A percentile compares a stretch with the other conserved stretches of the same genome.
Evolutionary conservation across 164 flowering plant species (phyloP).

Genomic region (Buxus sempervirens): DNA sequence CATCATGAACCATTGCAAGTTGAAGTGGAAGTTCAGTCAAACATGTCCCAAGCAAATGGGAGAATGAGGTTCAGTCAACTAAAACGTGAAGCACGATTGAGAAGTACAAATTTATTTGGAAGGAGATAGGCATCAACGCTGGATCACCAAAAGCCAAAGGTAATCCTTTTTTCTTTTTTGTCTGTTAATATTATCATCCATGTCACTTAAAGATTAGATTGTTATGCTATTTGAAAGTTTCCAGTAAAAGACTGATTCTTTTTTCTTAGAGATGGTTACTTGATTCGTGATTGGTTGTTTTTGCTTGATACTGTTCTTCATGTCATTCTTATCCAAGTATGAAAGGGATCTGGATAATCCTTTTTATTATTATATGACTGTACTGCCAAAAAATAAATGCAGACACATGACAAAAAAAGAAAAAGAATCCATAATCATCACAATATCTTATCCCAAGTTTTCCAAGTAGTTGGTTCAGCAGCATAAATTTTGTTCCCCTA

Average conservation of each 20-base stretch:
- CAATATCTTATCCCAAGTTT: no score
- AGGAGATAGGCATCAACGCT: not conserved
- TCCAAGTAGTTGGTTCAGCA: no score
- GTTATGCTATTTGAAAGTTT: not conserved
- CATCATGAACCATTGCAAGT: not conserved
- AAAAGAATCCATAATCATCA: no score
- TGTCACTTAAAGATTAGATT: not conserved
- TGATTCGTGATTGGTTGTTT: not conserved
- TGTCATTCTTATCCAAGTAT: not conserved
- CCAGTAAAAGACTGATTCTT: not conserved
- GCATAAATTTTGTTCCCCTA: no score
- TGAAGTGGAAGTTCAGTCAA: not conserved
- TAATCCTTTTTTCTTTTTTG: not conserved
- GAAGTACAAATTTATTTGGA: slow-evolving; percentile 1
- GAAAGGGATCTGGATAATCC: no score
- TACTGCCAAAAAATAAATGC: no score
- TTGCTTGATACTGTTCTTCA: not conserved
- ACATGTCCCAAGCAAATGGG: not conserved
- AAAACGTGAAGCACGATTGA: slow-evolving; percentile 12
- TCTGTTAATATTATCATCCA: not conserved
- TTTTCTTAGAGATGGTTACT: not conserved
- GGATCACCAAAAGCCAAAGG: slow-evolving; percentile 5
- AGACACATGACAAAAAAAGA: no score
- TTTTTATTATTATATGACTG: no score
- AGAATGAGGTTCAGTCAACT: slow-evolving; percentile 9